These are phyloP conservation scores for Fusarium avenaceum DNA, from an alignment of 2,329 filamentous ascomycete genomes.

Conservation along the genomic window DNA sequence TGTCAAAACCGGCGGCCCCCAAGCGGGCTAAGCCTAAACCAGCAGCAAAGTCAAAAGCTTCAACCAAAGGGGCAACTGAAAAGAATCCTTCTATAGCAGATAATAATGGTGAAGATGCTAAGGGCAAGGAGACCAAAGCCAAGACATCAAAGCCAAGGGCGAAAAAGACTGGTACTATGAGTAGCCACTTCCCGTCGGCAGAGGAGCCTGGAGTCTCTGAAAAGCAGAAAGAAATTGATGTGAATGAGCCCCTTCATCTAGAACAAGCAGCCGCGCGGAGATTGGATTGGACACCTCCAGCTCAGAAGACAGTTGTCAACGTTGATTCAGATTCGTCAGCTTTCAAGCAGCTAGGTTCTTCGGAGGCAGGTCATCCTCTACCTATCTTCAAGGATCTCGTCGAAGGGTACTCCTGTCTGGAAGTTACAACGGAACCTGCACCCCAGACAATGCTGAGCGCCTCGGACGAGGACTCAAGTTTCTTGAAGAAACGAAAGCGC, in stretches of 20 bases:
- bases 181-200: slow-evolving; percentile 51
- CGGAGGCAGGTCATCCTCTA: slow-evolving; percentile 28
- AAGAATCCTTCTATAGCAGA: neutral
- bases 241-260: slow-evolving; percentile 54
- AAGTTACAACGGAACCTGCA: slow-evolving; percentile 44
- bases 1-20: slow-evolving; percentile 28
- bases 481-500: slow-evolving; percentile 68
- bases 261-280: slow-evolving; percentile 69
- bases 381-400: slow-evolving; percentile 61
- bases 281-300: slow-evolving; percentile 77
- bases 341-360: slow-evolving; percentile 21
- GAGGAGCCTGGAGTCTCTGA: slow-evolving; percentile 30
- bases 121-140: slow-evolving; percentile 56
- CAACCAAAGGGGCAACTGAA: neutral
- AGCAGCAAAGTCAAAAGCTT: slow-evolving; percentile 1
- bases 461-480: slow-evolving; percentile 49
- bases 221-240: slow-evolving; percentile 42
- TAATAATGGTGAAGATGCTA: slow-evolving; percentile 37
- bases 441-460: slow-evolving; percentile 25
- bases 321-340: slow-evolving; percentile 52
- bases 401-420: slow-evolving; percentile 58
- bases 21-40: slow-evolving; percentile 26
- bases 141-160: slow-evolving; percentile 32
- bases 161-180: slow-evolving; percentile 51
- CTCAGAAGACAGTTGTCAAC: slow-evolving; percentile 53